A percentile compares a stretch with the other conserved stretches of the same genome.
Conservation (phyloP, 1,284 basidiomycete genomes). For the Austroboletus novae-zelandiae region DNA sequence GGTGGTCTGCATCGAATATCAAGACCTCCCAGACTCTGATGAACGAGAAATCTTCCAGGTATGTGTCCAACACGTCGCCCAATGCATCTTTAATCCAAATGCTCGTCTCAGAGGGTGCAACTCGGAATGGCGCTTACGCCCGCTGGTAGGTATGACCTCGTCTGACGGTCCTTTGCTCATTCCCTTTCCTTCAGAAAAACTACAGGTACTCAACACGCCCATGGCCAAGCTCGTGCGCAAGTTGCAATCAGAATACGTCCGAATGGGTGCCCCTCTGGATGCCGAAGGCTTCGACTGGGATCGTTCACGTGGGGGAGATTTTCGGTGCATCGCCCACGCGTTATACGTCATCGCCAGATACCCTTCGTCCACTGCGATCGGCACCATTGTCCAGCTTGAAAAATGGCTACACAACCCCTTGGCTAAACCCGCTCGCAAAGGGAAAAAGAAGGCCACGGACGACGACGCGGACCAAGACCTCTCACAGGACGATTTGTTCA, state of each 20-base stretch:
- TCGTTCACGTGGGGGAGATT: conserved; percentile 57
- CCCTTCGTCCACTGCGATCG: conserved; percentile 33
- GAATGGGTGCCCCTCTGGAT: conserved; percentile 39
- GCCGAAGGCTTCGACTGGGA: conserved; percentile 53
- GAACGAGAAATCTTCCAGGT: conserved; percentile 80
- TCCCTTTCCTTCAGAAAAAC: conserved; percentile 45
- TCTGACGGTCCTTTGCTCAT: neutral
- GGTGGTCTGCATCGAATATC: conserved; percentile 71
- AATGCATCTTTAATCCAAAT: neutral
- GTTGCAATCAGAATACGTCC: conserved; percentile 45
- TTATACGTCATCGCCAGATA: conserved; percentile 50
- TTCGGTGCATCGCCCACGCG: conserved; percentile 55
- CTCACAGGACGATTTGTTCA: conserved; percentile 32
- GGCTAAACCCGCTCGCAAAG: conserved; percentile 1
- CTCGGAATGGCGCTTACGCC: conserved; percentile 76
- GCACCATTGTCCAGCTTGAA: conserved; percentile 44
- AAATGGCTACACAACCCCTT: conserved; percentile 48
- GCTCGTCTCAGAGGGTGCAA: conserved; percentile 57
- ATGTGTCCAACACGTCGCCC: conserved; percentile 2
- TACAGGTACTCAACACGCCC: conserved; percentile 57
- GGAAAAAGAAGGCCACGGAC: conserved; percentile 19
- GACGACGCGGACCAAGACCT: conserved; percentile 17
- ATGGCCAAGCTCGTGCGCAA: conserved; percentile 53
- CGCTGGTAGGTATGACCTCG: conserved; percentile 39
- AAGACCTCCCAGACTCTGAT: conserved; percentile 53